Evolutionary conservation across 2,329 filamentous ascomycete species (phyloP), one percentile per base, ranked within the genome.

Genomic region (Alternaria arborescens): DNA sequence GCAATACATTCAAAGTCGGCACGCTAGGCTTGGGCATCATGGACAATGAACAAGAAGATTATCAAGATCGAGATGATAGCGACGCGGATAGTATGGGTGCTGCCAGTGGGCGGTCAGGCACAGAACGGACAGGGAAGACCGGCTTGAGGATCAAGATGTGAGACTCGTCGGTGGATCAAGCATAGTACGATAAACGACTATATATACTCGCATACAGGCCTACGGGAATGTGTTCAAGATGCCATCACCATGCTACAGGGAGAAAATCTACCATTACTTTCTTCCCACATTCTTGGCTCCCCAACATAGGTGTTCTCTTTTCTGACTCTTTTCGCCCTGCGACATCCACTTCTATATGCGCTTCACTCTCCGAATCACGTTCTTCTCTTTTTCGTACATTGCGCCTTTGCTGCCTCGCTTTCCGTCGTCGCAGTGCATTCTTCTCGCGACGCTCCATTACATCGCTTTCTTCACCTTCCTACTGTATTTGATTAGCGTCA

Each of bases 1-100:
- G 84, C 58, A 80, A 81, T 38, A 80, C 88, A 2, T 91, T 91
- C 74, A 81, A 81, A 50, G 85, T 88, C 16, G 84, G 85, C 0
- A 79, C 72, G 50, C 61, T 81, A 54, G 77, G 79, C 2, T 64
- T 78, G 41, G 75, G 72, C 4, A 69, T 76, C 41, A 50, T 67
- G 50, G 41, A 57, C 32, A 42, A 60, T 14, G 62, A 59, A 6
- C 67, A 67, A 40, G 58, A 62, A 12, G 55, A 51, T 30, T 26
- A 52, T 42, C 16, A 46, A 24, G 44, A 57, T 5, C 43, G 43
- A 53, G 60, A 71, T 6, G 62, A 75, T 24, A 73, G 72, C 42
- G 68, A 71, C 28, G 68, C 66, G 46, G 72, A 66, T 38, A 73
- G 71, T 52, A 67, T 71, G 60, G 65, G 63, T 26, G 66, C 58